Evolutionary conservation across 1,284 basidiomycete species (phyloP).

Genomic region (Sporisorium scitamineum): DNA sequence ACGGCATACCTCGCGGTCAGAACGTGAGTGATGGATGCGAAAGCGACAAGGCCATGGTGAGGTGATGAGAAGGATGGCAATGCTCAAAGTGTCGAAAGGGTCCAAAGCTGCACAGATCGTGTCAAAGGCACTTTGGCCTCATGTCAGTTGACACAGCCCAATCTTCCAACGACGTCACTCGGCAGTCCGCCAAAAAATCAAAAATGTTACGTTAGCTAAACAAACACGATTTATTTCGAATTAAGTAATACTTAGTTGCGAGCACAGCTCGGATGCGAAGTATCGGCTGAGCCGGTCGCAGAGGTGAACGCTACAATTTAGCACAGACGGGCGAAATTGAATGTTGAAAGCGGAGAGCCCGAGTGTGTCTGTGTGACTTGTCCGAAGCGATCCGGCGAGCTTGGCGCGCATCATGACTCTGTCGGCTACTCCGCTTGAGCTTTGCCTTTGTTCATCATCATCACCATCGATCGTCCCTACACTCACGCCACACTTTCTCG

Average conservation of each 20-base stretch:
- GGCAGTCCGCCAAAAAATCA: background rate
- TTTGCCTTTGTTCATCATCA: conserved; percentile 11
- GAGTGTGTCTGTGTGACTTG: background rate
- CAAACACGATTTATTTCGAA: background rate
- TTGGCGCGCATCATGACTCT: background rate
- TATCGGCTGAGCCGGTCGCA: conserved; percentile 36
- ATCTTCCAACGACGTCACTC: conserved; percentile 2
- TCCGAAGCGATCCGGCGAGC: conserved; percentile 21
- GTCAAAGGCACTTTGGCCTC: conserved; percentile 12
- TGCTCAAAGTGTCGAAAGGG: background rate
- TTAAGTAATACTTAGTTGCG: conserved; percentile 33
- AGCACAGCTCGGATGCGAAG: conserved; percentile 23
- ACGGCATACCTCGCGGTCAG: background rate
- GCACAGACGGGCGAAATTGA: background rate
- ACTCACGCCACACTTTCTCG: too few relatives aligned
- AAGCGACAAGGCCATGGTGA: background rate
- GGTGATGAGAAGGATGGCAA: conserved; percentile 4
- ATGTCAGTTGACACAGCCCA: conserved; percentile 4
- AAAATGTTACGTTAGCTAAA: conserved; percentile 11
- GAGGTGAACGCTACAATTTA: background rate
- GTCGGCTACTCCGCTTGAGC: background rate
- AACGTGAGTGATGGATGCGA: background rate
- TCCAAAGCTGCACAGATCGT: background rate
- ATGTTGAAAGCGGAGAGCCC: conserved; percentile 21
- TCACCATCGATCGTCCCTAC: background rate